Base-by-base conservation (phyloP, 495 filamentous ascomycete genomes). In the Rhypophila decipiens region DNA sequence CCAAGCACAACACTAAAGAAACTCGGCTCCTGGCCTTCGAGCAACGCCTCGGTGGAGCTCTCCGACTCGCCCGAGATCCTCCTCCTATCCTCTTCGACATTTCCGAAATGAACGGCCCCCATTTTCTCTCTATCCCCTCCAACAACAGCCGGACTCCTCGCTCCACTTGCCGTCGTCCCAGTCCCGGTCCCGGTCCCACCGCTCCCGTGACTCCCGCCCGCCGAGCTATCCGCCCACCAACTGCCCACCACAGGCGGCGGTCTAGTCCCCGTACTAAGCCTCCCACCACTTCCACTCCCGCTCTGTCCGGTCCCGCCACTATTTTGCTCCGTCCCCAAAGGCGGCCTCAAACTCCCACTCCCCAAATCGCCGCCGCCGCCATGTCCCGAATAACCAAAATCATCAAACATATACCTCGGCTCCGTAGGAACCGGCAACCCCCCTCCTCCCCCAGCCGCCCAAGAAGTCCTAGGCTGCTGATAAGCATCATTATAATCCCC, bases 1-100 rank as follows among this genome's bases (percentile, higher is more conserved):
- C 82, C 83, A 63, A 88, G 55, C 53, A 88, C 60, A 17, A 88
- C 85, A 36, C 79, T 84, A 52, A 85, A 80, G 57, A 88, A 89
- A 46, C 76, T 86, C 56, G 85, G 85, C 59, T 88, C 82, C 55
- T 74, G 68, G 19, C 79, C 81, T 4, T 71, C 69, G 27, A 87
- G 41, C 51, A 87, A 56, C 52, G 82, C 71, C 53, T 83, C 78
- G 20, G 68, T 63, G 35, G 63, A 63, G 50, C 60, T 56, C 39
- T 55, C 55, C 46, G 62, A 68, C 48, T 42, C 67, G 11, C 58
- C 60, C n/a, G n/a, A n/a, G 23, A 64, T 68, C 24, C 52, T 43
- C 17, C 57, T 72, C 56, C 53, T 41, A 24, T 47, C 57, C 47
- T 42, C 3, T 15, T 40, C 10, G 27, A 9, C 18, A 7, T 10